phyloP scores from a whole-genome alignment of 495 filamentous ascomycete species.

The Penicillium cataractarum region DNA sequence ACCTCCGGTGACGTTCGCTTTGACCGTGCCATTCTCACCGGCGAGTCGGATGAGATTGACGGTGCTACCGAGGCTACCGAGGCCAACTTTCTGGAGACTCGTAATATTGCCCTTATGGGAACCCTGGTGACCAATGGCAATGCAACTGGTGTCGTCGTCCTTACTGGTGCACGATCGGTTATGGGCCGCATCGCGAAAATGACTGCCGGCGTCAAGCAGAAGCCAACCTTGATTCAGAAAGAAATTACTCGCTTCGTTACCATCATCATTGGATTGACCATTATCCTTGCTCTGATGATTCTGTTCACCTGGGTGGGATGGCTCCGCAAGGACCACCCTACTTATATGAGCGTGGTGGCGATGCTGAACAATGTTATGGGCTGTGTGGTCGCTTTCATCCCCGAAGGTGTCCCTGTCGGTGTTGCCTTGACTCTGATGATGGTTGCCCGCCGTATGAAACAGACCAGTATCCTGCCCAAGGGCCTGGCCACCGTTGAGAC shows the following conservation, averaged over 20 bases:
- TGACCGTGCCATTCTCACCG: constrained; percentile 73
- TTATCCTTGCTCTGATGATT: constrained; percentile 58
- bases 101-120: constrained; percentile 72
- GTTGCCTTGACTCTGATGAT: constrained; percentile 65
- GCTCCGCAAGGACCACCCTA: constrained; percentile 59
- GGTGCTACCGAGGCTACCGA: constrained; percentile 65
- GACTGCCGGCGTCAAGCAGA: constrained; percentile 65
- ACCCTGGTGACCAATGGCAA: constrained; percentile 69
- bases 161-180: constrained; percentile 61
- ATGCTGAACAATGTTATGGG: constrained; percentile 70
- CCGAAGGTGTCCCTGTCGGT: constrained; percentile 70
- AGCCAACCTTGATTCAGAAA: constrained; percentile 65
- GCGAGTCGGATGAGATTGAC: constrained; percentile 64
- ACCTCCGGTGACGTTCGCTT: constrained; percentile 69
- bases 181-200: constrained; percentile 72
- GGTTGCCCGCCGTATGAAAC: constrained; percentile 64
- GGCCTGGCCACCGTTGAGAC: constrained; percentile 74
- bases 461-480: constrained; percentile 68
- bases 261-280: constrained; percentile 60
- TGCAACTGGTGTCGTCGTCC: constrained; percentile 65
- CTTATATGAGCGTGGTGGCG: constrained; percentile 69
- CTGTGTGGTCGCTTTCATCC: constrained; percentile 73
- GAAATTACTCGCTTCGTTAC: constrained; percentile 70
- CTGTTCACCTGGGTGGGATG: constrained; percentile 64
- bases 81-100: constrained; percentile 73